phyloP scores from a whole-genome alignment of 306 rosid genomes.

The Nissolia schottii region DNA sequence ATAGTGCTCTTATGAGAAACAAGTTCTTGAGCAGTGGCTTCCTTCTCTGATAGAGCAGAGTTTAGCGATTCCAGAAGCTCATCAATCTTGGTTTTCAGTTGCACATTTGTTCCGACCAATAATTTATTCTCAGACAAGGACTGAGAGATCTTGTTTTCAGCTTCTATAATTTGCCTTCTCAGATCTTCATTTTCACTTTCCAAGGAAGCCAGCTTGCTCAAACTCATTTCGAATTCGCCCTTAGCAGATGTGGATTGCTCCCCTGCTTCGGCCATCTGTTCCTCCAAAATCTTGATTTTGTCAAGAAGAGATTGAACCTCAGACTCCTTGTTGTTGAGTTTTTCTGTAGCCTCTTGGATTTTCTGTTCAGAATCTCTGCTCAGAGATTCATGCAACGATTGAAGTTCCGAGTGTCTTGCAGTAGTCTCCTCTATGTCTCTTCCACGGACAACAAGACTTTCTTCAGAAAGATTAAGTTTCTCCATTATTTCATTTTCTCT shows the following conservation, averaged over 20 bases:
- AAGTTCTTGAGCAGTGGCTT: constrained; percentile 49
- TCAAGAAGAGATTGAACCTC: constrained; percentile 73
- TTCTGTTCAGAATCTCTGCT: constrained; percentile 65
- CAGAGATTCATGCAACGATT: constrained; percentile 61
- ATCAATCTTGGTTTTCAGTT: constrained; percentile 69
- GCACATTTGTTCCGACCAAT: constrained; percentile 68
- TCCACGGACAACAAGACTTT: constrained; percentile 49
- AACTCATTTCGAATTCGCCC: constrained; percentile 54
- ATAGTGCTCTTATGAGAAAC: constrained; percentile 59
- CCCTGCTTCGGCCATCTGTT: constrained; percentile 42
- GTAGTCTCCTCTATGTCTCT: constrained; percentile 46
- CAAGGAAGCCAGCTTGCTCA: constrained; percentile 49
- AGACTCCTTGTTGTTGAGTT: constrained; percentile 50
- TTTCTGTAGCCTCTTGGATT: constrained; percentile 59
- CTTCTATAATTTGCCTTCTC: constrained; percentile 45
- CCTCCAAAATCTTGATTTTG: constrained; percentile 61
- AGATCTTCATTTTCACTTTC: constrained; percentile 67
- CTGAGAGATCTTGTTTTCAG: constrained; percentile 61
- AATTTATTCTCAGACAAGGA: constrained; percentile 64
- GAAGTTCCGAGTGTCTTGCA: constrained; percentile 62
- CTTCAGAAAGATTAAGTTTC: constrained; percentile 69
- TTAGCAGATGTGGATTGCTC: constrained; percentile 39
- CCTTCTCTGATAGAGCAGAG: constrained; percentile 61
- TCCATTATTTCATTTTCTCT: constrained; percentile 56
- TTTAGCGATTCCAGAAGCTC: constrained; percentile 71